Conservation (phyloP, 176 grass and related monocot genomes). For the Oryza coarctata region DNA sequence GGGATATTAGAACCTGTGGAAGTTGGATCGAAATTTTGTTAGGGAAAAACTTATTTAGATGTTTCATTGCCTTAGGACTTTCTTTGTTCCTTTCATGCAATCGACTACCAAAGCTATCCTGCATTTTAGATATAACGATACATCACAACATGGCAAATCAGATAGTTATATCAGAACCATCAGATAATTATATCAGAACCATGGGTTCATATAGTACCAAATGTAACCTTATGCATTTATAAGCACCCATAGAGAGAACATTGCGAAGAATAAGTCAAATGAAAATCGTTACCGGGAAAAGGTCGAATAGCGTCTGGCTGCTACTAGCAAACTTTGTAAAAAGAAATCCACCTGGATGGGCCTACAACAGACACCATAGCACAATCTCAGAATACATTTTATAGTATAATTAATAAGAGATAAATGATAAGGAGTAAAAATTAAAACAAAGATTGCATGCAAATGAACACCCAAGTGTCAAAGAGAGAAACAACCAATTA, state of each 20-base stretch:
- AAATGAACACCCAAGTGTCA: slow-evolving; percentile 17
- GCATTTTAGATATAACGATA: slow-evolving; percentile 22
- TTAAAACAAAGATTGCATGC: neutral
- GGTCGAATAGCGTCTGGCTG: slow-evolving; percentile 87
- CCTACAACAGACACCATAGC: slow-evolving; percentile 49
- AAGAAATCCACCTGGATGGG: slow-evolving; percentile 95
- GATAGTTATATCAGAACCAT: neutral
- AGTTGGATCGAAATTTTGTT: slow-evolving; percentile 96
- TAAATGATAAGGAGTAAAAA: slow-evolving; percentile 5
- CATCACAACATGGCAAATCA: slow-evolving; percentile 34
- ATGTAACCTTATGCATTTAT: neutral
- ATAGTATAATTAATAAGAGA: neutral
- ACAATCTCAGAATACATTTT: slow-evolving; percentile 38
- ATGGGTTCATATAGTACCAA: slow-evolving; percentile 27
- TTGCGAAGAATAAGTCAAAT: slow-evolving; percentile 7
- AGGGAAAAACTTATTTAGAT: slow-evolving; percentile 89
- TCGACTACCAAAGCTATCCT: slow-evolving; percentile 92
- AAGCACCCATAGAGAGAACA: slow-evolving; percentile 22
- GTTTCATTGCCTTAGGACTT: slow-evolving; percentile 93
- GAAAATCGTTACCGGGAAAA: slow-evolving; percentile 75
- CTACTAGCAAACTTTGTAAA: slow-evolving; percentile 97
- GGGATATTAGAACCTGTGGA: slow-evolving; percentile 65
- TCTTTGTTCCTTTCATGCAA: slow-evolving; percentile 96
- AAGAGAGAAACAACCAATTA: neutral
- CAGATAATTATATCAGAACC: neutral